Evolutionary conservation across 2,329 filamentous ascomycete genomes (phyloP), one percentile per base, ranked within the genome.

Genomic region (Fusarium marasasianum): DNA sequence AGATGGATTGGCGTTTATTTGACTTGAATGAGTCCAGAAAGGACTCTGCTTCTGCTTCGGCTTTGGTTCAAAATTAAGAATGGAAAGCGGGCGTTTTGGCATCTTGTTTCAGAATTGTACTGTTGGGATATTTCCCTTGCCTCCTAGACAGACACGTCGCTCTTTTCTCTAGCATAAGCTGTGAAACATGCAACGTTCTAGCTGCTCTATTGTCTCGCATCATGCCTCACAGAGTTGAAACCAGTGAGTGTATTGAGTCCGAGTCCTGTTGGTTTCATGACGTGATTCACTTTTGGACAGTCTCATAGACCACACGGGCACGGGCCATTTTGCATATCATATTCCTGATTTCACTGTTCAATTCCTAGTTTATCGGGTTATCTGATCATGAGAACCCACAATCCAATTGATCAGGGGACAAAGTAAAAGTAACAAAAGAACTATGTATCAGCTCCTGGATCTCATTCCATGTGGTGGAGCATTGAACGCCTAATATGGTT

Each of bases 401-500:
- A 74, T 66, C 63, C 64, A 74, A 57, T 62, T 43, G 51, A 61
- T 51, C 43, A 41, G 59, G 29, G 56, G 59, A 64, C 33, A 54
- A 70, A 65, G 43, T 63, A 62, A 62, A 61, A 53, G 37, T 17
- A 60, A 69, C 47, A 69, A 66, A 62, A 67, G 54, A 63, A 60
- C 41, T 73, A 69, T 29, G 68, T 69, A 69, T 69, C 26, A 74
- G 75, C 77, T 75, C 75, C 76, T 44, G 53, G 62, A 66, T 70
- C 66, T 71, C 69, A 71, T 78, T 75, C 71, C 66, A 57, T 65
- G 58, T 65, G 63, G 68, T 71, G 74, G 71, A 75, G 72, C 71
- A 69, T 73, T 64, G 38, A 76, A 79, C 77, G 77, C 77, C 76
- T 71, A 53, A 64, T 70, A 77, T 76, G 66, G 72, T 75, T 66